phyloP scores from a whole-genome alignment of 1,284 basidiomycete species.

The Puccinia triticina region DNA sequence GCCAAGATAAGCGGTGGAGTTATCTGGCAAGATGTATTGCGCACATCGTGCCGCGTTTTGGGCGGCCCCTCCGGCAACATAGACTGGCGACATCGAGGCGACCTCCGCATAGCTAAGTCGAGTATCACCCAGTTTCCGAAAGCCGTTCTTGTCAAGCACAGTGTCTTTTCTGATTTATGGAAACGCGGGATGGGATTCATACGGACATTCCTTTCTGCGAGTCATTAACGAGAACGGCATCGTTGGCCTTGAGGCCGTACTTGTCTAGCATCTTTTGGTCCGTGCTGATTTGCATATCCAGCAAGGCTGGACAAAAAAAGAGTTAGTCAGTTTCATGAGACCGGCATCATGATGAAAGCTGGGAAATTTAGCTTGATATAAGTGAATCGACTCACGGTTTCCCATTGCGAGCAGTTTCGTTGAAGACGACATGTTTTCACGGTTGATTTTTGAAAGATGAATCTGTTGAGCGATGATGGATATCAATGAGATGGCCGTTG shows the following conservation, averaged over 20 bases:
- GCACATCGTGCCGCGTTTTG: conserved; percentile 84
- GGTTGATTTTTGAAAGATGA: too few relatives aligned
- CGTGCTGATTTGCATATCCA: conserved; percentile 64
- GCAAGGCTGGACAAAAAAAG: conserved; percentile 54
- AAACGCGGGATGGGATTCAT: conserved; percentile 6
- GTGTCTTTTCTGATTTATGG: conserved; percentile 22
- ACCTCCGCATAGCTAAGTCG: conserved; percentile 44
- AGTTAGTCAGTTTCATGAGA: not conserved
- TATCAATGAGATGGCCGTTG: too few relatives aligned
- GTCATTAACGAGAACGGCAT: conserved; percentile 90
- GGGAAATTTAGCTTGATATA: not conserved
- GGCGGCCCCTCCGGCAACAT: conserved; percentile 94
- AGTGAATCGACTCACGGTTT: conserved; percentile 56
- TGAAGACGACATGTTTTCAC: conserved; percentile 35
- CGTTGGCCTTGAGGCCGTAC: conserved; percentile 90
- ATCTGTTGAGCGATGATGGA: too few relatives aligned
- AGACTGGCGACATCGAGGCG: conserved; percentile 63
- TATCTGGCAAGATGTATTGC: conserved; percentile 84
- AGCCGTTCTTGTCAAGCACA: not conserved
- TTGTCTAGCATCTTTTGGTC: conserved; percentile 84
- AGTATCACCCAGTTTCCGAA: not conserved
- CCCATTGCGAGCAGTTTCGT: conserved; percentile 58
- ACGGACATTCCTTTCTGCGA: conserved; percentile 81
- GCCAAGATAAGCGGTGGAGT: conserved; percentile 91
- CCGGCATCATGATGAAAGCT: not conserved